Base-by-base conservation (phyloP, 345 rosid species). In the Cardamine resedifolia region DNA sequence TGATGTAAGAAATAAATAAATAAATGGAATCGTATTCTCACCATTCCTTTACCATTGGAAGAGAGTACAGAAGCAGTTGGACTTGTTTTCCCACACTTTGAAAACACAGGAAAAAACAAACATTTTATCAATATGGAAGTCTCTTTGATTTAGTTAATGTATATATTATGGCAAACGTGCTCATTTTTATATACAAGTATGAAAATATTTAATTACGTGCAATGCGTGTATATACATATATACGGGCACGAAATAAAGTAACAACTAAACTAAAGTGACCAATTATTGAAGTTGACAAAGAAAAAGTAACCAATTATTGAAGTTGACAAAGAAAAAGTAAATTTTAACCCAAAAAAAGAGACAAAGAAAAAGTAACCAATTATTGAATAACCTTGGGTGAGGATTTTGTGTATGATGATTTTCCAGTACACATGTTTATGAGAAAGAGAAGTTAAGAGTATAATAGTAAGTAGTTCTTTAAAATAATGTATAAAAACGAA, bases 391-490 rank as follows among this genome's bases (percentile, higher is more conserved):
- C 96, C 93, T 87, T 87, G 10, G 83, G 77, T 47, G 91, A 74
- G 65, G 96, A 79, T 71, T 86, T 86, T 30, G 91, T 64, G 77
- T 68, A 73, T 73, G 91, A 66, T 78, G 66, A 70, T 70, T 81
- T 89, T 86, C 88, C 97, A 87, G 89, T 86, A 74, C 77, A 77
- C 80, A 76, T 76, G 18, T 56, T 27, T 53, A 70, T 14, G 11
- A 39, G 55, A 55, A 36, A 65, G 15, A 34, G 1, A 62, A n/a
- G 20, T 51, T n/a, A n/a, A n/a, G n/a, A n/a, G n/a, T n/a, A 62
- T 26, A 62, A 56, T 16, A 39, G 18, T 48, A 56, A 64, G 4
- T 49, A 10, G 58, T 36, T 19, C 3, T 44, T 21, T 9, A 30
- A 21, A 34, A 9, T 18, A 39, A 10, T 21, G n/a, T 67, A 21